These are phyloP conservation scores for Fragaria iinumae DNA, from an alignment of 306 rosid genomes.

Conservation along the genomic window DNA sequence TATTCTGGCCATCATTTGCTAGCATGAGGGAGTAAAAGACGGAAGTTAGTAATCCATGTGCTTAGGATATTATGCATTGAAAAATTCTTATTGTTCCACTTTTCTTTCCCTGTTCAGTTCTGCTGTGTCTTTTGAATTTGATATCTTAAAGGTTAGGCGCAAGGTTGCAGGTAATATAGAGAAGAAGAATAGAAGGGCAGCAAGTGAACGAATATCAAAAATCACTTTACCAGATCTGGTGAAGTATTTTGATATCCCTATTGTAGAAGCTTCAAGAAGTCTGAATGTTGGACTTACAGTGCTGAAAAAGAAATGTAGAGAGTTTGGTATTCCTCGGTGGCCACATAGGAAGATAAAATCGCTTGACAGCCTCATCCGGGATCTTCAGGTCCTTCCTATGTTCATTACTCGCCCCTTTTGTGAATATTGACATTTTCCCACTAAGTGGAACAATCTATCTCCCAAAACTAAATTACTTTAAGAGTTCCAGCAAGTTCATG, in stretches of 20 bases:
- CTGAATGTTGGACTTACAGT: conserved; percentile 82
- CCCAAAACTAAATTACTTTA: neutral
- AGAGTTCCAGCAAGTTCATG: neutral
- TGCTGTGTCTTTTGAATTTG: conserved; percentile 22
- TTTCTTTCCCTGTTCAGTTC: conserved; percentile 13
- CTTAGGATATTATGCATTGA: neutral
- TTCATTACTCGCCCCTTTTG: neutral
- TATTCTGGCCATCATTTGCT: neutral
- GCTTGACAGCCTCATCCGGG: conserved; percentile 77
- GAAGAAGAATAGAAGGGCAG: conserved; percentile 72
- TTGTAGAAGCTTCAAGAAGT: conserved; percentile 73
- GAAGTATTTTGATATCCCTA: conserved; percentile 79
- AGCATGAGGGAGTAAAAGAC: neutral
- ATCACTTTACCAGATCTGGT: conserved; percentile 70
- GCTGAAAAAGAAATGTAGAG: conserved; percentile 88
- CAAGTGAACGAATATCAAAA: conserved; percentile 59
- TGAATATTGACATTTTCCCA: neutral
- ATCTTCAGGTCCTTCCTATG: conserved; percentile 67
- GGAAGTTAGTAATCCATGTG: neutral
- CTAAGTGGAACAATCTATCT: neutral
- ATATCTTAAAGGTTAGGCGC: conserved; percentile 38
- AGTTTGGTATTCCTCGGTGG: conserved; percentile 91
- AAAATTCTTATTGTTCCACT: neutral
- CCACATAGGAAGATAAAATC: conserved; percentile 96
- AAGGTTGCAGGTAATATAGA: conserved; percentile 43